Percentiles rank a stretch among this genome's conserved stretches.
Conservation (phyloP, 441 rosid genomes). For the Eruca vesicaria region DNA sequence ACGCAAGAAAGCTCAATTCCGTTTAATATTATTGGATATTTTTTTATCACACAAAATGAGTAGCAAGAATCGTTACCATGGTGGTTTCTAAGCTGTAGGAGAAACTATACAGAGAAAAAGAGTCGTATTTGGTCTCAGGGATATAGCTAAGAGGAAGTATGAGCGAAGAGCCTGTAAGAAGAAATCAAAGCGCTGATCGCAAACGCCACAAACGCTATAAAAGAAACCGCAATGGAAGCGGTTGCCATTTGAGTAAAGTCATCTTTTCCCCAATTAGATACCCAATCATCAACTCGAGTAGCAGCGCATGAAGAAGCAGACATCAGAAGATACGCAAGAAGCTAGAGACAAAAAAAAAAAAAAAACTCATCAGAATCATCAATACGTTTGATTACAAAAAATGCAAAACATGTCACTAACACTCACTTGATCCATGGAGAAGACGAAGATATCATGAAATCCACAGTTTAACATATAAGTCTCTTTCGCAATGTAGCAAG, state of each 20-base stretch:
- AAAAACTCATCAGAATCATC: not conserved
- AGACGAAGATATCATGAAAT: slow-evolving; percentile 52
- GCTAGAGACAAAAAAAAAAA: too few relatives aligned
- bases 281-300: slow-evolving; percentile 90
- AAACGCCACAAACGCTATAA: slow-evolving; percentile 73
- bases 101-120: too few relatives aligned
- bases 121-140: too few relatives aligned
- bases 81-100: too few relatives aligned
- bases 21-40: too few relatives aligned
- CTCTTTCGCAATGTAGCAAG: slow-evolving; percentile 49
- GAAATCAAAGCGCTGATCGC: slow-evolving; percentile 80
- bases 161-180: slow-evolving; percentile 58
- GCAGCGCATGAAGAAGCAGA: slow-evolving; percentile 93
- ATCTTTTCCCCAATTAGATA: slow-evolving; percentile 96
- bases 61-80: too few relatives aligned
- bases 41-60: too few relatives aligned
- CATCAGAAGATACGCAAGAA: slow-evolving; percentile 81
- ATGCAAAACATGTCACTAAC: not conserved
- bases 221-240: slow-evolving; percentile 78
- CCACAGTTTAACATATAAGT: slow-evolving; percentile 52
- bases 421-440: slow-evolving; percentile 92
- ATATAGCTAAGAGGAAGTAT: slow-evolving; percentile 28
- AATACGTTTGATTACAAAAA: not conserved
- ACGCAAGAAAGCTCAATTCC: not conserved
- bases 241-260: slow-evolving; percentile 90